phyloP scores from a whole-genome alignment of 202 grass and related monocot species.

The Zizania palustris region DNA sequence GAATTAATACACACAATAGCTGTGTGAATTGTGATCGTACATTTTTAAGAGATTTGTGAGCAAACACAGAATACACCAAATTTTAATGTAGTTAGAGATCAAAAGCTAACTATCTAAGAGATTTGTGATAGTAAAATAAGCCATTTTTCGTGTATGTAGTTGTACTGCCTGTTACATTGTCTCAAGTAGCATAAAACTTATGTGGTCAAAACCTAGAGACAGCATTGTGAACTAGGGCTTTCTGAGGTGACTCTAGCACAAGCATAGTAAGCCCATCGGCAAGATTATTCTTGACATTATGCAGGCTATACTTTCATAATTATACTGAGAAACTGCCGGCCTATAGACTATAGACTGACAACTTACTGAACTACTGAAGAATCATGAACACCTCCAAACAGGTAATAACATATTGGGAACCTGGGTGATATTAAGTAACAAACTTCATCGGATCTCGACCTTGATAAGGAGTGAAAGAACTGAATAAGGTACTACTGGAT shows the following conservation, averaged over 20 bases:
- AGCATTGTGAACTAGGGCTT: not conserved
- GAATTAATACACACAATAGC: slow-evolving; percentile 7
- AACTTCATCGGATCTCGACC: slow-evolving; percentile 11
- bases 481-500: slow-evolving; percentile 1
- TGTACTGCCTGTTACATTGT: slow-evolving; percentile 7
- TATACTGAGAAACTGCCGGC: not conserved
- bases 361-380: not conserved
- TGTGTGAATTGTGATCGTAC: not conserved
- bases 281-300: slow-evolving; percentile 19
- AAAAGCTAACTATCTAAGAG: slow-evolving; percentile 15
- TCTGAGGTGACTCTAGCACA: slow-evolving; percentile 1
- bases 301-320: not conserved
- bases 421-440: slow-evolving; percentile 6
- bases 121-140: not conserved
- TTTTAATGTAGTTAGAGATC: not conserved
- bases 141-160: slow-evolving; percentile 4
- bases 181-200: not conserved
- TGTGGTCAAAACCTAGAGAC: not conserved
- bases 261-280: slow-evolving; percentile 2
- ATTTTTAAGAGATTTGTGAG: no score
- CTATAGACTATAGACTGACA: slow-evolving; percentile 6
- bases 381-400: slow-evolving; percentile 8
- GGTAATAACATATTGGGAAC: slow-evolving; percentile 3
- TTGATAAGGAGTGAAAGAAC: not conserved
- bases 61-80: no score